Conservation (phyloP, 1,284 basidiomycete genomes). For the Sporisorium iseilematis-ciliati region DNA sequence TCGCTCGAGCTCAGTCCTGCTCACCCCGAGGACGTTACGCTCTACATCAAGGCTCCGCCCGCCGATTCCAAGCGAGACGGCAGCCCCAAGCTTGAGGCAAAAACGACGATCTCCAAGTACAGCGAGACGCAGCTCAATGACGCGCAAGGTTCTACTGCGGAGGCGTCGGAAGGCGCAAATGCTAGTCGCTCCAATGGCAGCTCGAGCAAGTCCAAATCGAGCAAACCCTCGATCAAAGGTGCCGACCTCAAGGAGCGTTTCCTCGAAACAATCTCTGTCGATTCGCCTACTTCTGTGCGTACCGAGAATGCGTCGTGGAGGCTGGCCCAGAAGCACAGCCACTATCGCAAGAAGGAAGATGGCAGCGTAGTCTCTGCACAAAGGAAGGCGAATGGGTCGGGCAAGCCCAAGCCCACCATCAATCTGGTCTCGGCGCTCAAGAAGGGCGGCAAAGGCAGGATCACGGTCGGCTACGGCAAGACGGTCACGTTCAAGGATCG, state of each 20-base stretch:
- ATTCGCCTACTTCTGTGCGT: slow-evolving; percentile 62
- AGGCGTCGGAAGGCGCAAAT: slow-evolving; percentile 13
- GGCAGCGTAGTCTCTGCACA: slow-evolving; percentile 31
- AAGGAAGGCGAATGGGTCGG: slow-evolving; percentile 25
- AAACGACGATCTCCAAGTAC: slow-evolving; percentile 22
- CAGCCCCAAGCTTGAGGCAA: slow-evolving; percentile 39
- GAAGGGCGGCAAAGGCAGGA: slow-evolving; percentile 72
- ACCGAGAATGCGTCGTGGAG: slow-evolving; percentile 64
- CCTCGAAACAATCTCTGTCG: slow-evolving; percentile 72
- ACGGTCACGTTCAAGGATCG: slow-evolving; percentile 72
- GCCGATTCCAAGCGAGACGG: slow-evolving; percentile 7
- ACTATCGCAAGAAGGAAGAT: slow-evolving; percentile 49
- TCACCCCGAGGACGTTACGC: slow-evolving; percentile 72
- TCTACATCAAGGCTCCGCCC: slow-evolving; percentile 70
- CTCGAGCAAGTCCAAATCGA: slow-evolving; percentile 25
- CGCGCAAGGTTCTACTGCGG: slow-evolving; percentile 8
- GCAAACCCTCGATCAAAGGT: slow-evolving; percentile 44
- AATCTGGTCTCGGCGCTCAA: slow-evolving; percentile 71
- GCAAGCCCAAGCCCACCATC: slow-evolving; percentile 51
- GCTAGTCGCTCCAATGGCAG: neutral
- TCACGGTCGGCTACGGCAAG: slow-evolving; percentile 71
- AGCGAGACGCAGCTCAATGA: slow-evolving; percentile 27
- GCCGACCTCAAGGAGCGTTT: slow-evolving; percentile 71
- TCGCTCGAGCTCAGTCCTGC: slow-evolving; percentile 72
- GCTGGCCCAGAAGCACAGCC: slow-evolving; percentile 62